Percentiles rank a stretch among this genome's conserved stretches.
phyloP scores from a whole-genome alignment of 345 rosid species.

The Lumnitzera racemosa region DNA sequence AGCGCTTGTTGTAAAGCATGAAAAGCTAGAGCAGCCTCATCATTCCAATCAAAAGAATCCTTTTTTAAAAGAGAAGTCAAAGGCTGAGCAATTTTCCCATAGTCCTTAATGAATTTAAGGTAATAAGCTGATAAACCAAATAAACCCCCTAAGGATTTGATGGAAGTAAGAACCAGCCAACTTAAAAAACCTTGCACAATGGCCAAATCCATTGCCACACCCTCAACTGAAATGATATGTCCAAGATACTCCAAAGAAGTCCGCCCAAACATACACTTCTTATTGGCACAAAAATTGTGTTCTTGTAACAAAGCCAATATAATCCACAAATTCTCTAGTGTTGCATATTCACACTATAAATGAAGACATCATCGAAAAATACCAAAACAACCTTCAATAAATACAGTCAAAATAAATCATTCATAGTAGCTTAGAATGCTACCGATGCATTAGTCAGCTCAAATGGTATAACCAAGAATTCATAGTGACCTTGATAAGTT shows the following conservation, averaged over 20 bases:
- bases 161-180: no score
- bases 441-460: not conserved
- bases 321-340: no score
- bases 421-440: not conserved
- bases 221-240: no score
- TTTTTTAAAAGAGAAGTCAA: not conserved
- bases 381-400: not conserved
- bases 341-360: not conserved
- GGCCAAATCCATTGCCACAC: no score
- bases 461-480: not conserved
- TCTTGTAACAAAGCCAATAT: no score
- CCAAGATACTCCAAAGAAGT: no score
- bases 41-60: not conserved
- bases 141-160: not conserved
- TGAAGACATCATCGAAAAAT: not conserved
- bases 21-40: not conserved
- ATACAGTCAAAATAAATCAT: not conserved
- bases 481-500: conserved; percentile 1
- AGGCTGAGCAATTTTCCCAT: not conserved
- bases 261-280: no score
- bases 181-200: no score
- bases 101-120: not conserved
- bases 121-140: not conserved
- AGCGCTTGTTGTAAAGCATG: no score
- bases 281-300: no score